phyloP scores from a whole-genome alignment of 331 rosid species.

The Saraca asoca region DNA sequence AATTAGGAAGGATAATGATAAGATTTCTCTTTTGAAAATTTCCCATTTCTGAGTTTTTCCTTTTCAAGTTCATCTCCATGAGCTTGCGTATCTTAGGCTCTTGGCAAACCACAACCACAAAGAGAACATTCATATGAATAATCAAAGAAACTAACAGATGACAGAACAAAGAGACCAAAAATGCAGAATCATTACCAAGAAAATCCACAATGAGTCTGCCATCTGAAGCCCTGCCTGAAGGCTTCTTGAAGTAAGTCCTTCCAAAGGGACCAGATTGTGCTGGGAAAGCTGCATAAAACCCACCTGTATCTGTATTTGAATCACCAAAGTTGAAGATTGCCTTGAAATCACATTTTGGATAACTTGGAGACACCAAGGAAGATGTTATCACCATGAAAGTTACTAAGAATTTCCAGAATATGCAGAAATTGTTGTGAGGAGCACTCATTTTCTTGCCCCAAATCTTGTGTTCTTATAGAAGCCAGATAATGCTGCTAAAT shows the following conservation, averaged over 20 bases:
- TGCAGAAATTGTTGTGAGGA: no score
- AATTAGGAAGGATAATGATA: no score
- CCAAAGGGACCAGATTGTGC: conserved; percentile 65
- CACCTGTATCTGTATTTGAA: conserved; percentile 69
- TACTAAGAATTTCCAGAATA: conserved; percentile 4
- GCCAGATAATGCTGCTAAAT: no score
- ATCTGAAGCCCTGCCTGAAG: conserved; percentile 70
- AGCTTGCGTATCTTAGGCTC: no score
- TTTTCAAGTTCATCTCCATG: neutral
- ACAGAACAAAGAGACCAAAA: neutral
- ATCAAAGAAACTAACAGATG: neutral
- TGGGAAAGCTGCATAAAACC: conserved; percentile 72
- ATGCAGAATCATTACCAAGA: conserved; percentile 48
- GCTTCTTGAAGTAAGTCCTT: conserved; percentile 67
- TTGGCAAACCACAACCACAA: neutral
- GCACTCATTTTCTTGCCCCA: conserved; percentile 7
- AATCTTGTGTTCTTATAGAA: neutral
- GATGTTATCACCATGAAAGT: conserved; percentile 15
- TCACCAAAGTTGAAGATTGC: conserved; percentile 81
- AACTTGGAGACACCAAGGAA: conserved; percentile 25
- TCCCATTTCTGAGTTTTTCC: neutral
- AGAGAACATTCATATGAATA: neutral
- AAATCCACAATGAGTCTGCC: conserved; percentile 81
- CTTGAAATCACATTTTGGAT: conserved; percentile 53
- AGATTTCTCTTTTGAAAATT: no score